Evolutionary conservation across 805 yeast species (phyloP).

Genomic region (Zygoascus flipseniorum): DNA sequence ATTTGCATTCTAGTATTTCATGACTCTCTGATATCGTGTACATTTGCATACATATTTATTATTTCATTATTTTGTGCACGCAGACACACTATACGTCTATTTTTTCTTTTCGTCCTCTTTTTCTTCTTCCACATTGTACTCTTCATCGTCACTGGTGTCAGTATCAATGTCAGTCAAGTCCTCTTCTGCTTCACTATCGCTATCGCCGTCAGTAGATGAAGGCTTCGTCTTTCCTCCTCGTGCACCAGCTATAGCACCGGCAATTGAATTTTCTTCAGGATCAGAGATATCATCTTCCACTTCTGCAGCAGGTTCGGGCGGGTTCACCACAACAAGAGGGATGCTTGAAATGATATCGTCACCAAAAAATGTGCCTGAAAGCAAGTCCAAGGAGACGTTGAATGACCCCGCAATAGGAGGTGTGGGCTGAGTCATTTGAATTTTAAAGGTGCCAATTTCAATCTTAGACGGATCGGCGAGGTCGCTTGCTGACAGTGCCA

Average conservation of each 20-base stretch:
- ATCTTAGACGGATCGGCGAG: conserved; percentile 32
- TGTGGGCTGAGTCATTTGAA: conserved; percentile 65
- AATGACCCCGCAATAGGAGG: conserved; percentile 62
- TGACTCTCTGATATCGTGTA: neutral
- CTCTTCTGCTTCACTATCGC: conserved; percentile 35
- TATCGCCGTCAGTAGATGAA: conserved; percentile 25
- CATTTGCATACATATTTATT: neutral
- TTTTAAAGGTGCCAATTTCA: conserved; percentile 62
- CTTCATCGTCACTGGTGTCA: conserved; percentile 55
- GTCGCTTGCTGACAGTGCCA: conserved; percentile 44
- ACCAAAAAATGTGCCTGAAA: conserved; percentile 74
- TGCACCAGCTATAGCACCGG: conserved; percentile 64
- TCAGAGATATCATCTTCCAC: conserved; percentile 51
- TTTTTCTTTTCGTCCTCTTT: conserved; percentile 7
- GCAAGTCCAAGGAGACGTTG: conserved; percentile 62
- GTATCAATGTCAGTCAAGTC: conserved; percentile 49
- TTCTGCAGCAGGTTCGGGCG: conserved; percentile 37
- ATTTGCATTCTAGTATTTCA: no score
- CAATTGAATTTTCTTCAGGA: conserved; percentile 66
- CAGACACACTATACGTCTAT: neutral
- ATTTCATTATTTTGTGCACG: neutral
- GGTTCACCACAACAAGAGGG: conserved; percentile 57
- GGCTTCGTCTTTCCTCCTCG: conserved; percentile 50
- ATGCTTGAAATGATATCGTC: conserved; percentile 67
- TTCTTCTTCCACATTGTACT: conserved; percentile 19